Percentiles rank a stretch among this genome's conserved stretches.
phyloP scores from a whole-genome alignment of 2,329 filamentous ascomycete species.

The Colletotrichum chlorophyti region DNA sequence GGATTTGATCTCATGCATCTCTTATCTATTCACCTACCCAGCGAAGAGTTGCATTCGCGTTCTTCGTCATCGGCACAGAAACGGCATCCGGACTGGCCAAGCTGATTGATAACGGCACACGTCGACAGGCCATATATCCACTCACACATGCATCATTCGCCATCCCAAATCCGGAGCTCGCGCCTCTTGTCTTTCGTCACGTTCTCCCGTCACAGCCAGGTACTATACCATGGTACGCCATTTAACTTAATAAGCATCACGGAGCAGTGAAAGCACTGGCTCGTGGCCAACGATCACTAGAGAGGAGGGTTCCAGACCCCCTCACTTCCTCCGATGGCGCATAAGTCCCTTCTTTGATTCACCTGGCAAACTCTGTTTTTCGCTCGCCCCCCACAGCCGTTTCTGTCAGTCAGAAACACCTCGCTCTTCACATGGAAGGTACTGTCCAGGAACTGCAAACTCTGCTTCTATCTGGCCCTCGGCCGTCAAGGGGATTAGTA shows the following conservation, averaged over 20 bases:
- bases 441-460: constrained; percentile 21
- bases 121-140: neutral
- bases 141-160: neutral
- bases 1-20: neutral
- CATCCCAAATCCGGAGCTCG: constrained; percentile 19
- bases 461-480: constrained; percentile 14
- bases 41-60: constrained; percentile 4
- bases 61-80: constrained; percentile 1
- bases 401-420: constrained; percentile 24
- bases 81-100: neutral
- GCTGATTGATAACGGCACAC: constrained; percentile 11
- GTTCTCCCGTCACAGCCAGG: neutral
- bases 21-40: neutral
- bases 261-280: neutral
- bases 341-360: constrained; percentile 26
- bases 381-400: constrained; percentile 18
- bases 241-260: too few species aligned
- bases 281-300: too few species aligned
- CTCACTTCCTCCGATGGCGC: constrained; percentile 5
- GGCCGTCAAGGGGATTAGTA: neutral
- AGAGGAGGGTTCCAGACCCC: too few species aligned
- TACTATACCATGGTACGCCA: too few species aligned
- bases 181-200: constrained; percentile 6
- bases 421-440: constrained; percentile 25
- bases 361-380: constrained; percentile 23